Conservation (phyloP, 2,329 filamentous ascomycete species). For the Pseudohalonectria lignicola region DNA sequence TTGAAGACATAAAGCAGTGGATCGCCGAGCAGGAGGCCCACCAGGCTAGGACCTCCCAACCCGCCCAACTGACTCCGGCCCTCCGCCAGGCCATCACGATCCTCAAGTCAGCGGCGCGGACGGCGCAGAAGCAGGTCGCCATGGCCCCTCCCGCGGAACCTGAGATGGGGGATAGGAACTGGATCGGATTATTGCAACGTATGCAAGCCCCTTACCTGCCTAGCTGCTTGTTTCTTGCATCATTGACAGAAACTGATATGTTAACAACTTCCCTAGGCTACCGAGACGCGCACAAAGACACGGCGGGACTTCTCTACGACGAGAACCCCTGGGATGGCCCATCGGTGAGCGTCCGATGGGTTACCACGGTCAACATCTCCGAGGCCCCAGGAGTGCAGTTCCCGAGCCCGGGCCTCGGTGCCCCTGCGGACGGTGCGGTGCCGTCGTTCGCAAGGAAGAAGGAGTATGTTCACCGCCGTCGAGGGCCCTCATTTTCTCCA, state of each 20-base stretch:
- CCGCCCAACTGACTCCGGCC: constrained; percentile 23
- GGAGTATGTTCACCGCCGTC: constrained; percentile 13
- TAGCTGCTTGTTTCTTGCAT: neutral
- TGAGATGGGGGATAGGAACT: constrained; percentile 20
- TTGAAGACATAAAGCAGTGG: constrained; percentile 23
- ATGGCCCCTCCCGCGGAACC: constrained; percentile 10
- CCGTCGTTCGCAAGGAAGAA: constrained; percentile 36
- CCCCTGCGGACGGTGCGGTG: constrained; percentile 10
- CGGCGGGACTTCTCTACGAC: too few species aligned
- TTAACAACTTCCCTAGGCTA: constrained; percentile 24
- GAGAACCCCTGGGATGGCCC: too few species aligned
- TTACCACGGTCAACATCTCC: constrained; percentile 13
- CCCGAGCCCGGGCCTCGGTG: constrained; percentile 15
- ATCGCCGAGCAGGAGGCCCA: constrained; percentile 26
- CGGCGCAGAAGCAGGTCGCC: neutral
- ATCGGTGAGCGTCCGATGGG: too few species aligned
- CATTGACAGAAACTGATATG: too few species aligned
- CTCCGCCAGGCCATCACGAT: constrained; percentile 28
- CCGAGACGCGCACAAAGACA: constrained; percentile 11
- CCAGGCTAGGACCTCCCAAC: constrained; percentile 17
- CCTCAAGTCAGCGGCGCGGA: constrained; percentile 17
- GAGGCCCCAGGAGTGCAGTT: constrained; percentile 18
- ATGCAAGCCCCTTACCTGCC: constrained; percentile 7
- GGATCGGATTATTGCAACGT: constrained; percentile 26
- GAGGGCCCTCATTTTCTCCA: too few species aligned